Conservation (phyloP, 225 moss, liverwort and hornwort species). For the Pseudoscleropodium purum region DNA sequence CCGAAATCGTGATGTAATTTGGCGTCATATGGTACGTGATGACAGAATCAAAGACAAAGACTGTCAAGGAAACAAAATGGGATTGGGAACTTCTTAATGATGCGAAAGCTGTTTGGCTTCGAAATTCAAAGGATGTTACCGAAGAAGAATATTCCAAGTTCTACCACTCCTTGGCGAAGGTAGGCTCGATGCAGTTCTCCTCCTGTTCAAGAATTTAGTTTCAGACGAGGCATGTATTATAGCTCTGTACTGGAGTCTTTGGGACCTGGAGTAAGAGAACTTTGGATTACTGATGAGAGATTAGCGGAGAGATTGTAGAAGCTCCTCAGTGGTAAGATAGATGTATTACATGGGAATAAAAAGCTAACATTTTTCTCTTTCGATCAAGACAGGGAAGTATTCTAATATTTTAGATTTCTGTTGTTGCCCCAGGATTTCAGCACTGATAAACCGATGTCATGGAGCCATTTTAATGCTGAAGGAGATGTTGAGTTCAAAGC, state of each 20-base stretch:
- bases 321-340: not conserved
- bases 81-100: conserved; percentile 95
- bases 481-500: conserved; percentile 99
- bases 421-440: conserved; percentile 58
- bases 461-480: conserved; percentile 95
- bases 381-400: not conserved
- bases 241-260: not conserved
- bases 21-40: not conserved
- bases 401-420: not conserved
- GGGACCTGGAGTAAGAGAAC: not conserved
- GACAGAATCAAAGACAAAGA: conserved; percentile 80
- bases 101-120: conserved; percentile 90
- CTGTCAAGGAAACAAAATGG: conserved; percentile 62
- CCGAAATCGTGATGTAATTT: not conserved
- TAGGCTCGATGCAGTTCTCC: not conserved
- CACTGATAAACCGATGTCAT: conserved; percentile 79
- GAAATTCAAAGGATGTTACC: conserved; percentile 77
- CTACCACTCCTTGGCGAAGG: conserved; percentile 87
- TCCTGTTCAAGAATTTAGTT: not conserved
- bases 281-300: not conserved
- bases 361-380: not conserved
- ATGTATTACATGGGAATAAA: not conserved
- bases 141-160: conserved; percentile 85
- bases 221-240: not conserved
- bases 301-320: not conserved